phyloP scores from a whole-genome alignment of 2,329 filamentous ascomycete species.

The Fusarium musae region DNA sequence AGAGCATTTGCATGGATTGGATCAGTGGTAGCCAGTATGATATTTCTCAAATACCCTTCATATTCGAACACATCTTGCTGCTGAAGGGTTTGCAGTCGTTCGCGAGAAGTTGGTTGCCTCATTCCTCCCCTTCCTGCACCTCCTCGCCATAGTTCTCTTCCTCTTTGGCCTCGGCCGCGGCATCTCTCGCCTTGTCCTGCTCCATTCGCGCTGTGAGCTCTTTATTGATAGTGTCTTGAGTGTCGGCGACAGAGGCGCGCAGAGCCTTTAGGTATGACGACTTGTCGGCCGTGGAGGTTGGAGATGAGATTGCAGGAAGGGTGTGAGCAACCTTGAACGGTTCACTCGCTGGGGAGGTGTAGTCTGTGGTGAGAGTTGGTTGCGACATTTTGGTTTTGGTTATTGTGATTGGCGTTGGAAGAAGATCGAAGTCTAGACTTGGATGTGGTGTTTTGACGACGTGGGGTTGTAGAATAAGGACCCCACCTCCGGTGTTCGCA shows the following conservation, averaged over 20 bases:
- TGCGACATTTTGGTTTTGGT: constrained; percentile 25
- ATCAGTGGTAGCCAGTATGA: constrained; percentile 40
- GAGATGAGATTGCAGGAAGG: constrained; percentile 50
- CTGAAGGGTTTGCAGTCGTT: background rate
- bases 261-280: constrained; percentile 69
- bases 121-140: constrained; percentile 71
- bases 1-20: constrained; percentile 39
- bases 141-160: constrained; percentile 91
- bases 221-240: constrained; percentile 76
- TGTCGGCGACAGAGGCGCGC: constrained; percentile 62
- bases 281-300: constrained; percentile 59
- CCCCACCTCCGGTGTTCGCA: constrained; percentile 5
- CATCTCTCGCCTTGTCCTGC: constrained; percentile 69
- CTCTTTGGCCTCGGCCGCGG: constrained; percentile 66
- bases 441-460: constrained; percentile 19
- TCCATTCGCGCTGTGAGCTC: constrained; percentile 81
- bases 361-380: constrained; percentile 55
- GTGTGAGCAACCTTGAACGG: constrained; percentile 57
- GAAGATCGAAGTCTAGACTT: background rate
- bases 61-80: constrained; percentile 31
- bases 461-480: constrained; percentile 35
- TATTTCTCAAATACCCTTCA: constrained; percentile 38
- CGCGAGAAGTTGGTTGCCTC: constrained; percentile 3
- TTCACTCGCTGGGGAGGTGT: constrained; percentile 62
- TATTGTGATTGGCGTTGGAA: background rate